phyloP scores from a whole-genome alignment of 805 yeast genomes.

The Yarrowia sp. region DNA sequence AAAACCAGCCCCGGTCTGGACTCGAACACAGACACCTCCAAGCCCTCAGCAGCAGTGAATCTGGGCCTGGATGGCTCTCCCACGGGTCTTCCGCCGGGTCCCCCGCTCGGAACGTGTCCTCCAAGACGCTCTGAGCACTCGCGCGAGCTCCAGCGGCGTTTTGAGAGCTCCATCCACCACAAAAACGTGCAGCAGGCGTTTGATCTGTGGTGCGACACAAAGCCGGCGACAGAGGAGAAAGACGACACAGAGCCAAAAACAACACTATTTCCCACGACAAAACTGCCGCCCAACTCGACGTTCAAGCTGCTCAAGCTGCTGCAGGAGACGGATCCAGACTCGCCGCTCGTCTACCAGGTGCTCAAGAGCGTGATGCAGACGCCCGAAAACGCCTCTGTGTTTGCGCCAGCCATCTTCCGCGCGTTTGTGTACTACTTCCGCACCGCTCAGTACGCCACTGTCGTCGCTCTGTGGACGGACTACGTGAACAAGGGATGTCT shows the following conservation, averaged over 20 bases:
- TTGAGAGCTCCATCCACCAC: neutral
- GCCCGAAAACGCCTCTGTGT: neutral
- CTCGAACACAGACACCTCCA: neutral
- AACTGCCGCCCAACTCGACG: neutral
- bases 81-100: neutral
- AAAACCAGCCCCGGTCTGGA: neutral
- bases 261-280: neutral
- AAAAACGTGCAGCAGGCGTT: neutral
- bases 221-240: neutral
- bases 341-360: neutral
- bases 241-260: neutral
- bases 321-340: neutral
- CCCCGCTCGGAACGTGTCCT: neutral
- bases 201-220: neutral
- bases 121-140: neutral
- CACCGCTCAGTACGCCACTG: neutral
- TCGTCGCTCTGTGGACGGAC: neutral
- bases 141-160: neutral
- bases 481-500: neutral
- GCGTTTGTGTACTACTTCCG: neutral
- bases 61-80: constrained; percentile 9
- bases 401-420: constrained; percentile 8
- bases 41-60: neutral
- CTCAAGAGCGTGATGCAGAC: neutral
- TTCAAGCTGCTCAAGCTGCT: neutral